Percentiles rank a stretch among this genome's conserved stretches.
phyloP scores from a whole-genome alignment of 2,329 filamentous ascomycete genomes.

The Fusarium paranaense region DNA sequence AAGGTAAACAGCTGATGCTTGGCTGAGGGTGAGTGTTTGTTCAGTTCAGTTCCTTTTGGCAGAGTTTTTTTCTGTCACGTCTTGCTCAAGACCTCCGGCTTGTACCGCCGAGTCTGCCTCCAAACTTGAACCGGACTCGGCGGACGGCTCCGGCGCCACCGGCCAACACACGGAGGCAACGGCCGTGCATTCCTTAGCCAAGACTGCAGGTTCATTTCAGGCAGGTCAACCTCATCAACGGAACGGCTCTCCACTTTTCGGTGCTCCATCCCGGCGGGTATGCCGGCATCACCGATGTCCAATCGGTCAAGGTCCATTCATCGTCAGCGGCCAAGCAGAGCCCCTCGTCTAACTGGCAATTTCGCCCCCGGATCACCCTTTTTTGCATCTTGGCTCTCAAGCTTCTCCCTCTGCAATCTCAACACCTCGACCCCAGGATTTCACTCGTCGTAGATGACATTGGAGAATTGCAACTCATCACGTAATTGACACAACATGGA shows the following conservation, averaged over 20 bases:
- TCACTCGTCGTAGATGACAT: neutral
- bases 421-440: conserved; percentile 2
- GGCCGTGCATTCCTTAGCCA: neutral
- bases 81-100: neutral
- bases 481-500: conserved; percentile 18
- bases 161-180: neutral
- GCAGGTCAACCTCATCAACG: conserved; percentile 10
- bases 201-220: neutral
- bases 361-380: conserved; percentile 4
- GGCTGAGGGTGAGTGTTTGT: neutral
- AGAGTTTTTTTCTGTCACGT: neutral
- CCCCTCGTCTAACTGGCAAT: conserved; percentile 3
- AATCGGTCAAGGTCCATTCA: conserved; percentile 7
- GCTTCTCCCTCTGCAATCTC: conserved; percentile 4
- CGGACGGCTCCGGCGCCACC: neutral
- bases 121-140: neutral
- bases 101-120: neutral
- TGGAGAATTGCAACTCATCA: conserved; percentile 19
- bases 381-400: neutral
- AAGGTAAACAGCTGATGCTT: neutral
- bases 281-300: conserved; percentile 28
- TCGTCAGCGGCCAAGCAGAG: neutral
- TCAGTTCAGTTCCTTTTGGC: neutral
- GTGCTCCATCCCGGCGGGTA: conserved; percentile 26
- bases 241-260: conserved; percentile 4